Base-by-base conservation (phyloP, 176 grass and related monocot genomes). In the Cocos nucifera region DNA sequence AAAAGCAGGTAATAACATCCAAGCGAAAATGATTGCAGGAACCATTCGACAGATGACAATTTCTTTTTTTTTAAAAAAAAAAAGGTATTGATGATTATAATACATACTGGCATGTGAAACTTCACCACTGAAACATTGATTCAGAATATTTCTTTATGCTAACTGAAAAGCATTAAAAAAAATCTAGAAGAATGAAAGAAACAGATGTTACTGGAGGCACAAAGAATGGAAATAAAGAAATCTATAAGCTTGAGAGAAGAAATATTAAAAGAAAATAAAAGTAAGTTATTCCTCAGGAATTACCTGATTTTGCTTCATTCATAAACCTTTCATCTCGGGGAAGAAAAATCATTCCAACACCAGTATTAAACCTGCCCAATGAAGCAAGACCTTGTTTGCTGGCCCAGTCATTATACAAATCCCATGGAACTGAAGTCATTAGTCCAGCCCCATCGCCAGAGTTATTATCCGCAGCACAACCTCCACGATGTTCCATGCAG, bases 401-500 rank as follows among this genome's bases (percentile, higher is more conserved):
- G 71, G 77, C 88, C 94, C 94, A 98, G 50, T 83, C 76, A 71
- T 93, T 76, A 66, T 83, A 89, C 73, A 98, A 66, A 53, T 82
- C 76, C 94, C 94, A 98, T 49, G 94, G 94, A 51, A 98, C 75
- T 39, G 76, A 78, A 15, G 73, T 93, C 94, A 98, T 98, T 70
- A 98, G 49, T 20, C 94, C 94, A 57, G 94, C 51, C 6, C 94
- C 94, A 35, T 98, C 94, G 54, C 94, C 94, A 58, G 94, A 98
- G 88, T 92, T 88, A 65, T 89, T 98, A 77, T 98, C 94, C 7
- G 94, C 88, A 53, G 87, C 88, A 71, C 94, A 98, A 35, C 94
- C 94, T 66, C 94, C 94, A 68, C 94, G 94, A 57, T 98, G 94
- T 78, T 98, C 94, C 94, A 98, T 98, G 85, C 94, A 98, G 6